Conservation (phyloP, 2,329 filamentous ascomycete genomes). For the Periconia digitata region DNA sequence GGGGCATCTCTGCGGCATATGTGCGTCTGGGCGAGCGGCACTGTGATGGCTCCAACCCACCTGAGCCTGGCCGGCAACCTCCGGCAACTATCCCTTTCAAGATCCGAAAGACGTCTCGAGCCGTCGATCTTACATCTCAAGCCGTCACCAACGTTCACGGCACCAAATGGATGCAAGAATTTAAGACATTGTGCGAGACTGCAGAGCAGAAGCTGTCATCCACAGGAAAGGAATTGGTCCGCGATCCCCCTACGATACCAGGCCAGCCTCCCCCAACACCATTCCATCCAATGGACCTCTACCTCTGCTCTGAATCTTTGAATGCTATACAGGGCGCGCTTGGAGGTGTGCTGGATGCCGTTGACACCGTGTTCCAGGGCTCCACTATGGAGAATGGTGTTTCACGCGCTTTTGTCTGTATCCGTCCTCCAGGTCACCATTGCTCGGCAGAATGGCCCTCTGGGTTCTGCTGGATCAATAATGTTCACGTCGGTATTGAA, state of each 20-base stretch:
- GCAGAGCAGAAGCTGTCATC: slow-evolving; percentile 77
- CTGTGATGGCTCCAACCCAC: slow-evolving; percentile 67
- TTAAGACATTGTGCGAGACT: slow-evolving; percentile 79
- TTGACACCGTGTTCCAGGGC: slow-evolving; percentile 77
- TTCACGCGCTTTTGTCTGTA: slow-evolving; percentile 83
- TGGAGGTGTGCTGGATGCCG: slow-evolving; percentile 89
- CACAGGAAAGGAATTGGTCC: slow-evolving; percentile 75
- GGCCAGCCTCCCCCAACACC: slow-evolving; percentile 61
- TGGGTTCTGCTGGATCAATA: slow-evolving; percentile 98
- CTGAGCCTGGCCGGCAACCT: slow-evolving; percentile 64
- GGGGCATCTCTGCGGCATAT: slow-evolving; percentile 85
- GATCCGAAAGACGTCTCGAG: slow-evolving; percentile 77
- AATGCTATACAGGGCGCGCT: slow-evolving; percentile 87
- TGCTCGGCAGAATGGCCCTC: slow-evolving; percentile 88
- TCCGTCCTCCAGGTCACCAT: slow-evolving; percentile 92
- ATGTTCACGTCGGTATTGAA: slow-evolving; percentile 94
- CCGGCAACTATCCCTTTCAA: slow-evolving; percentile 72
- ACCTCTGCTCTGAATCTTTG: slow-evolving; percentile 83
- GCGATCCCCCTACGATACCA: slow-evolving; percentile 41
- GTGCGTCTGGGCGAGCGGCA: slow-evolving; percentile 85
- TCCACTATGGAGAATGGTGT: slow-evolving; percentile 53
- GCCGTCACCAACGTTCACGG: slow-evolving; percentile 92
- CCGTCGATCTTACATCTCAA: slow-evolving; percentile 69
- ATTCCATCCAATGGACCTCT: slow-evolving; percentile 87
- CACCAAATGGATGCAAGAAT: slow-evolving; percentile 87